Conservation (phyloP, 805 yeast genomes). For the Cyberlindnera misumaiensis region DNA sequence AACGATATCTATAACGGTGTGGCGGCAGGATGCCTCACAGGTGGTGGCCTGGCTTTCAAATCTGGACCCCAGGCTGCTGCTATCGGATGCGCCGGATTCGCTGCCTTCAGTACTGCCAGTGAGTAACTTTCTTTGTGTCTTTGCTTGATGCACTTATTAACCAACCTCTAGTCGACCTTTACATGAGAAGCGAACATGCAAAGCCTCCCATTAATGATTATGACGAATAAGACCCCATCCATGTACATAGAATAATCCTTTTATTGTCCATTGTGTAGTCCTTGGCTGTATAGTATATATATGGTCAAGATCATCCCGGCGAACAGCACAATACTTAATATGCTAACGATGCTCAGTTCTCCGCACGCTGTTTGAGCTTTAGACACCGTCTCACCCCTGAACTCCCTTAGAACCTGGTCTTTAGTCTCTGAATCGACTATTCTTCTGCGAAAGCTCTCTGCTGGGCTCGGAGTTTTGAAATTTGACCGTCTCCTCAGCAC, state of each 20-base stretch:
- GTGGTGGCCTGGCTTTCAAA: conserved; percentile 89
- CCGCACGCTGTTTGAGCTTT: too few relatives aligned
- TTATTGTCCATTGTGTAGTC: background rate
- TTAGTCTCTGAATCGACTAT: conserved; percentile 2
- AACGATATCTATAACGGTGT: conserved; percentile 90
- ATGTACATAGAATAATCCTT: background rate
- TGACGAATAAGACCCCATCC: conserved; percentile 39
- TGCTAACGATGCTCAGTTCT: too few relatives aligned
- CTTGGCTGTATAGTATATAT: too few relatives aligned
- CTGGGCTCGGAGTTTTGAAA: conserved; percentile 1
- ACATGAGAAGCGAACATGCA: conserved; percentile 76
- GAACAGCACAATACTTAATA: too few relatives aligned
- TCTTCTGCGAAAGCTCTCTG: background rate
- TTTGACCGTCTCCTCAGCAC: background rate
- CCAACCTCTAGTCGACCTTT: conserved; percentile 47
- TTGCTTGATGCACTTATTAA: background rate
- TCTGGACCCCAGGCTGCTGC: conserved; percentile 91
- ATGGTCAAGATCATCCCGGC: too few relatives aligned
- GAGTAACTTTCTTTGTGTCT: conserved; percentile 1
- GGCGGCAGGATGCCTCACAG: conserved; percentile 92
- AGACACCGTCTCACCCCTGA: conserved; percentile 1
- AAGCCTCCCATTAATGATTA: conserved; percentile 86
- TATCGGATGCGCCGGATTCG: conserved; percentile 95
- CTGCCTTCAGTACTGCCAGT: conserved; percentile 83
- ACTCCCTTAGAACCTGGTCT: conserved; percentile 2